Conservation (phyloP, 2,329 filamentous ascomycete genomes). For the Ilyonectria destructans region DNA sequence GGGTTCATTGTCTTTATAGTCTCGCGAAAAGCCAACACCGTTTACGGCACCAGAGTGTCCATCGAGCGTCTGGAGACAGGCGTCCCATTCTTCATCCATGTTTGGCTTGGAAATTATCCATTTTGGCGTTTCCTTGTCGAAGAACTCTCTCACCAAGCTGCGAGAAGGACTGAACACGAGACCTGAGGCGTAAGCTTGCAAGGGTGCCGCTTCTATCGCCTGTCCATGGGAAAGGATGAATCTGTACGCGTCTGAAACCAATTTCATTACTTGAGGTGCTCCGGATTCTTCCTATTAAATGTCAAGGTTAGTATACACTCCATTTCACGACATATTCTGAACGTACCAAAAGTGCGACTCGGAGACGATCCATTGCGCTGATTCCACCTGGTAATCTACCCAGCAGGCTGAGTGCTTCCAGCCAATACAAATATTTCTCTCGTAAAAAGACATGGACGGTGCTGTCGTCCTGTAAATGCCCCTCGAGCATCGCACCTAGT, state of each 20-base stretch:
- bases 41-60: background rate
- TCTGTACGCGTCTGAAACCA: slow-evolving; percentile 21
- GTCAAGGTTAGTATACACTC: background rate
- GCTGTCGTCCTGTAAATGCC: background rate
- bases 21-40: background rate
- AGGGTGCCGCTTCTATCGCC: background rate
- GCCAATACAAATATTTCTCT: slow-evolving; percentile 56
- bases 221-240: slow-evolving; percentile 4
- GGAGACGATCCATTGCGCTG: slow-evolving; percentile 1
- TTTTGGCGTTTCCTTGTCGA: slow-evolving; percentile 4
- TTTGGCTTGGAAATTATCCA: slow-evolving; percentile 2
- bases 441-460: background rate
- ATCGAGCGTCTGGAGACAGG: background rate
- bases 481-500: background rate
- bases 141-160: slow-evolving; percentile 7
- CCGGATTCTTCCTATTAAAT: background rate
- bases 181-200: slow-evolving; percentile 29
- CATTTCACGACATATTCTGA: background rate
- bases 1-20: background rate
- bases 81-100: background rate
- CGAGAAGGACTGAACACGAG: slow-evolving; percentile 25
- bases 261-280: background rate
- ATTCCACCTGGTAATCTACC: slow-evolving; percentile 26
- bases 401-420: slow-evolving; percentile 60
- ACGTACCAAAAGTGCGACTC: background rate